Percentiles rank a stretch among this genome's conserved stretches.
Evolutionary conservation across 1,284 basidiomycete species (phyloP).

Genomic region (Abortiporus biennis): DNA sequence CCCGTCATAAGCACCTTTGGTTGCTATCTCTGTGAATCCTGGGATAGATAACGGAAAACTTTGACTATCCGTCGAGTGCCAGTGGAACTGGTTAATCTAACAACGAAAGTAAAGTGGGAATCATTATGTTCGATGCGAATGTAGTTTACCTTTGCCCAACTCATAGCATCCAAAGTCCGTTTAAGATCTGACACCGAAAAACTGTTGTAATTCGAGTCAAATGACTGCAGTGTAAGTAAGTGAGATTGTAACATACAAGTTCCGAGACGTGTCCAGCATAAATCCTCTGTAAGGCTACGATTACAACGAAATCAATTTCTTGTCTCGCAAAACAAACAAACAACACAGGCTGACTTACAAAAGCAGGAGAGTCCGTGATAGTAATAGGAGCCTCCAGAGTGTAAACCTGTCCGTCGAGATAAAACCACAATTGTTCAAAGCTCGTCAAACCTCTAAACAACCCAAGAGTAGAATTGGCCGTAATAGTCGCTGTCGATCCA

Average conservation of each 20-base stretch:
- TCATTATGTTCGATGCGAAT: constrained; percentile 1
- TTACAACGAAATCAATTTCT: not conserved
- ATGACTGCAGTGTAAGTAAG: not conserved
- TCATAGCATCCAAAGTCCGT: constrained; percentile 80
- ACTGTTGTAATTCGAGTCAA: constrained; percentile 27
- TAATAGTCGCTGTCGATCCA: constrained; percentile 51
- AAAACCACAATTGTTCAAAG: constrained; percentile 75
- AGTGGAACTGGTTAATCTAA: constrained; percentile 67
- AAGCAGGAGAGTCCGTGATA: constrained; percentile 59
- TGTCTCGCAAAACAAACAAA: not conserved
- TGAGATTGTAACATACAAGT: constrained; percentile 37
- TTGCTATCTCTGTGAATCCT: constrained; percentile 55
- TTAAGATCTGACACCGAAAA: constrained; percentile 65
- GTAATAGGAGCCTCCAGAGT: constrained; percentile 51
- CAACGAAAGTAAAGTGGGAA: constrained; percentile 7
- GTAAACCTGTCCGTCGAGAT: constrained; percentile 41
- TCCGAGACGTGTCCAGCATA: constrained; percentile 74
- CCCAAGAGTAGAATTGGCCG: constrained; percentile 70
- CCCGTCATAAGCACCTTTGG: constrained; percentile 65
- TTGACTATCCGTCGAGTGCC: constrained; percentile 76
- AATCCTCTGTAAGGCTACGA: constrained; percentile 70
- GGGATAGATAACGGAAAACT: constrained; percentile 71
- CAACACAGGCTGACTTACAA: constrained; percentile 30
- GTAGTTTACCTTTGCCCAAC: constrained; percentile 67
- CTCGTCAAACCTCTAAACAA: constrained; percentile 80